Base-by-base conservation (phyloP, 2,329 filamentous ascomycete genomes). In the Ophiocordyceps unilateralis region DNA sequence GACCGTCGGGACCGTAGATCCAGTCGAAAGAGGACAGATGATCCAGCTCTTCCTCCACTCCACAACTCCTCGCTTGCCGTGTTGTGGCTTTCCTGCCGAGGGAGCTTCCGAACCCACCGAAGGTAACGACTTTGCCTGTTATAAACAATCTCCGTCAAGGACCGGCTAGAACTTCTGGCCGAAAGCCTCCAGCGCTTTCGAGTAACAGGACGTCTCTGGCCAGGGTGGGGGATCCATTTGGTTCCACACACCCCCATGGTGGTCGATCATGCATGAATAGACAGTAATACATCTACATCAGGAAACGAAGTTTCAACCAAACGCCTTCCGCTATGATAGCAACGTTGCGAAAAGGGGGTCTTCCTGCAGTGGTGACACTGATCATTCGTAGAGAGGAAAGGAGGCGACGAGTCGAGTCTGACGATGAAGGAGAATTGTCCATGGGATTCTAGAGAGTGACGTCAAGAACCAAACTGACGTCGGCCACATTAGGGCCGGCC, bases 391-490 rank as follows among this genome's bases (percentile, higher is more conserved):
- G 36, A 38, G 36, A 21, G 19, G 37, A 43, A 22, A 32, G 14
- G 53, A 32, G 19, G 53, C 58, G 56, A 57, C 50, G 50, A 55
- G 24, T 11, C 9, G 12, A 23, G 51, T 51, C 55, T 22, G 39
- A 28, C 39, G 39, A 4, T 7, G 8, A 17, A 49, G 51, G 53
- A 54, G 49, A 54, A 45, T 46, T 47, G 43, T 49, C 21, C 48
- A 48, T 54, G 54, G 55, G 58, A 55, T 58, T 56, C 76, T 63
- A 81, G 56, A 81, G 76, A 65, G 76, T 76, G 64, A 96, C 89
- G 68, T 98, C 91, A 55, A 98, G 80, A 55, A 98, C 91, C 56
- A 98, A 72, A 70, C 89, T 96, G 61, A 98, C 91, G 64, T 98
- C 91, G 64, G 82, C 77, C 48, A 98, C 91, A 59, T 89, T 83